A percentile compares a stretch with the other conserved stretches of the same genome.
phyloP scores from a whole-genome alignment of 495 filamentous ascomycete species.

The Zalerion maritima region DNA sequence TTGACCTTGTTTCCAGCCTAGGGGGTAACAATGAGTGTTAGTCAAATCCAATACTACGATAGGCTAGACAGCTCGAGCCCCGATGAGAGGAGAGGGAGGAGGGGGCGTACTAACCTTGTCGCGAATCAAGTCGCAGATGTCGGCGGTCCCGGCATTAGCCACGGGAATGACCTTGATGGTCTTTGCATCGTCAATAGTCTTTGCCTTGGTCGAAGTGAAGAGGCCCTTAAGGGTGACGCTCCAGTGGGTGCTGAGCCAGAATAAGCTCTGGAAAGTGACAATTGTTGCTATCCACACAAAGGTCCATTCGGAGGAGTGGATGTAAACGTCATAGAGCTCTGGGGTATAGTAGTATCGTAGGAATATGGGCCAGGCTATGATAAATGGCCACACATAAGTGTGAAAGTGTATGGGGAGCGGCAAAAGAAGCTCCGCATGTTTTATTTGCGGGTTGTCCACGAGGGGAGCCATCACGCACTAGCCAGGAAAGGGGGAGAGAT shows the following conservation, averaged over 20 bases:
- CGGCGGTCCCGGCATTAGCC: conserved; percentile 75
- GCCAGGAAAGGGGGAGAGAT: conserved; percentile 1
- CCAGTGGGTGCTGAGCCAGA: conserved; percentile 97
- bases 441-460: conserved; percentile 82
- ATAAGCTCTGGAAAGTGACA: conserved; percentile 70
- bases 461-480: conserved; percentile 40
- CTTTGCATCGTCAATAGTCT: conserved; percentile 58
- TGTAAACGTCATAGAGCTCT: conserved; percentile 77
- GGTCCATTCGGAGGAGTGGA: conserved; percentile 85
- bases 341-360: conserved; percentile 69
- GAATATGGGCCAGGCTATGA: conserved; percentile 81
- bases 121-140: conserved; percentile 67
- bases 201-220: conserved; percentile 65
- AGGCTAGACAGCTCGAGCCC: background rate
- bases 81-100: background rate
- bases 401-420: conserved; percentile 72
- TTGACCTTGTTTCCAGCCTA: conserved; percentile 56
- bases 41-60: conserved; percentile 4
- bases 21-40: conserved; percentile 4
- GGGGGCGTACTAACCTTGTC: conserved; percentile 42
- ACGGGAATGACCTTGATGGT: conserved; percentile 89
- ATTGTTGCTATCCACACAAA: conserved; percentile 85
- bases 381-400: conserved; percentile 83
- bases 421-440: conserved; percentile 72
- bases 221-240: conserved; percentile 70